phyloP scores from a whole-genome alignment of 495 filamentous ascomycete genomes.

The Trichoderma asperelloides region DNA sequence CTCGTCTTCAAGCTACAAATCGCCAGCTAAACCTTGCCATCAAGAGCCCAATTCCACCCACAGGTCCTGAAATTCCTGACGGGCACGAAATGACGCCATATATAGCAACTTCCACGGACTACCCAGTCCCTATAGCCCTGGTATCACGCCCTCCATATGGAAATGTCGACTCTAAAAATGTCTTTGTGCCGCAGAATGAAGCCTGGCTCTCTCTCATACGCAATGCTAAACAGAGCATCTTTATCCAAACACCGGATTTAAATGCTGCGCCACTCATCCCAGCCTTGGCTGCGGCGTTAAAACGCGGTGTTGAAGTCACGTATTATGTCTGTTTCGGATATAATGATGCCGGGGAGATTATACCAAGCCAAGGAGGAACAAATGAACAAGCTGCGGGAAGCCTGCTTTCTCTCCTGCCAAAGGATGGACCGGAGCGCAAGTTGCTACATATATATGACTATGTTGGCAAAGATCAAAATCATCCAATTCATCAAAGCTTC shows the following conservation, averaged over 20 bases:
- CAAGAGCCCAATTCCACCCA: slow-evolving; percentile 40
- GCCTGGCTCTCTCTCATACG: slow-evolving; percentile 60
- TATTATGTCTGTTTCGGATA: slow-evolving; percentile 70
- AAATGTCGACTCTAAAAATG: slow-evolving; percentile 46
- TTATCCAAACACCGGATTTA: slow-evolving; percentile 69
- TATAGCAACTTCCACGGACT: slow-evolving; percentile 40
- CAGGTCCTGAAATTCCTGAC: slow-evolving; percentile 43
- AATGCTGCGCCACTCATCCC: slow-evolving; percentile 61
- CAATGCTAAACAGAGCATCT: slow-evolving; percentile 51
- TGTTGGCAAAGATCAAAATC: slow-evolving; percentile 60
- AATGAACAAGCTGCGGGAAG: slow-evolving; percentile 60
- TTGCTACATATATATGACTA: slow-evolving; percentile 56
- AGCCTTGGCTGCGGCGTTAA: slow-evolving; percentile 52
- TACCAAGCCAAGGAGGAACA: slow-evolving; percentile 65
- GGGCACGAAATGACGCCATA: slow-evolving; percentile 54
- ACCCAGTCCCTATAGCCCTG: slow-evolving; percentile 60
- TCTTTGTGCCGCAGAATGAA: slow-evolving; percentile 61
- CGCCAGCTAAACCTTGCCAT: slow-evolving; percentile 56
- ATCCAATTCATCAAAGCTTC: slow-evolving; percentile 51
- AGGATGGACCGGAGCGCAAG: slow-evolving; percentile 28
- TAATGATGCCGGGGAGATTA: slow-evolving; percentile 66
- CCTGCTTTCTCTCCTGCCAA: slow-evolving; percentile 44
- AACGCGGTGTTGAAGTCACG: slow-evolving; percentile 54
- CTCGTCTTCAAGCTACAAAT: slow-evolving; percentile 45
- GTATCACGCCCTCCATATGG: slow-evolving; percentile 61